Evolutionary conservation across 805 yeast genomes (phyloP).

Genomic region (Wickerhamiella dianesei): DNA sequence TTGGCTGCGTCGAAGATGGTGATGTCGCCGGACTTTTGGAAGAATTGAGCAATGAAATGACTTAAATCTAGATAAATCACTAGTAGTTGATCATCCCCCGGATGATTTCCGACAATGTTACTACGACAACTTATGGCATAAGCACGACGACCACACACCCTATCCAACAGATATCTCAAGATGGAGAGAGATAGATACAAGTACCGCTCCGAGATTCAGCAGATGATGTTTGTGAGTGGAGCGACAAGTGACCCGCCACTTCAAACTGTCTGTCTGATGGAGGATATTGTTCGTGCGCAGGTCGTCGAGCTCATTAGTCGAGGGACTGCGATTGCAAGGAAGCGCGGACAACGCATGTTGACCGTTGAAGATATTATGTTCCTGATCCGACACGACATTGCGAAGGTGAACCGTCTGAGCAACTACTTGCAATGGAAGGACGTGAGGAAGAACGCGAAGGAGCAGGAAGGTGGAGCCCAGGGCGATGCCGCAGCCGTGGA

Average conservation of each 20-base stretch:
- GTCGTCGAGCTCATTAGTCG: constrained; percentile 72
- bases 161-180: too few species aligned
- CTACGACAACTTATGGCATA: too few species aligned
- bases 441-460: constrained; percentile 69
- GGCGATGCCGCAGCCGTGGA: constrained; percentile 39
- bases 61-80: too few species aligned
- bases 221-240: constrained; percentile 97
- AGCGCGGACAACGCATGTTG: constrained; percentile 71
- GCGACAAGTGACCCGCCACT: constrained; percentile 90
- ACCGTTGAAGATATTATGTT: constrained; percentile 90
- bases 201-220: constrained; percentile 86
- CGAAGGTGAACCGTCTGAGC: constrained; percentile 80
- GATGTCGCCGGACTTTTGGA: not conserved
- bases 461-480: constrained; percentile 42
- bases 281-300: constrained; percentile 89
- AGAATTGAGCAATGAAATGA: too few species aligned
- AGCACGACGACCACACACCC: too few species aligned
- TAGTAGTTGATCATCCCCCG: too few species aligned
- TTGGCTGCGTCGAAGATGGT: not conserved
- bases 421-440: constrained; percentile 96
- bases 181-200: constrained; percentile 32
- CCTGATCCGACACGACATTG: constrained; percentile 80
- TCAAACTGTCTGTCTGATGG: constrained; percentile 83
- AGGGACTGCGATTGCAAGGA: constrained; percentile 61
- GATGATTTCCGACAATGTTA: too few species aligned